phyloP scores from a whole-genome alignment of 495 filamentous ascomycete genomes.

The Penicillium soppii region DNA sequence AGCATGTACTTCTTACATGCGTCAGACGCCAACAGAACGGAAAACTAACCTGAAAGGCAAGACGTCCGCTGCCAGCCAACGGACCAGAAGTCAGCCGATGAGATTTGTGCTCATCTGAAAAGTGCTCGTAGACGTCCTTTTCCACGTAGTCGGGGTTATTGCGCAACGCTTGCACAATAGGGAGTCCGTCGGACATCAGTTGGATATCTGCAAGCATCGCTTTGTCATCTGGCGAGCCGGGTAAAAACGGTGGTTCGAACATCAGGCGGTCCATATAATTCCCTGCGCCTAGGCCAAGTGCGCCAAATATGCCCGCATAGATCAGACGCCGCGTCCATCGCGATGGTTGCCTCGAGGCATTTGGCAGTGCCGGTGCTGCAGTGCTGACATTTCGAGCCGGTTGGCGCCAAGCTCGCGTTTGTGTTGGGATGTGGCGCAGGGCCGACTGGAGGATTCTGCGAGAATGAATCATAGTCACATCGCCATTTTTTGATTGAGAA shows the following conservation, averaged over 20 bases:
- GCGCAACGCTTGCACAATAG: slow-evolving; percentile 54
- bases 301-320: slow-evolving; percentile 37
- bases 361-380: slow-evolving; percentile 7
- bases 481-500: not conserved
- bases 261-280: slow-evolving; percentile 29
- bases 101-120: slow-evolving; percentile 36
- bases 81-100: slow-evolving; percentile 41
- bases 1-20: not conserved
- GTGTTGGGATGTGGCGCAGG: slow-evolving; percentile 13
- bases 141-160: slow-evolving; percentile 53
- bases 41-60: slow-evolving; percentile 43
- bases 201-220: slow-evolving; percentile 23
- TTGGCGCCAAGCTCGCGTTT: slow-evolving; percentile 3
- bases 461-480: slow-evolving; percentile 34
- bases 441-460: slow-evolving; percentile 26
- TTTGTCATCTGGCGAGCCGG: slow-evolving; percentile 35
- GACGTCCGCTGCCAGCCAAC: slow-evolving; percentile 37
- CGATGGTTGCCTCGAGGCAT: slow-evolving; percentile 20
- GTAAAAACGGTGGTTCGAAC: slow-evolving; percentile 23
- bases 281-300: slow-evolving; percentile 27
- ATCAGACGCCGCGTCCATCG: slow-evolving; percentile 41
- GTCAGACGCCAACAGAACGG: slow-evolving; percentile 3
- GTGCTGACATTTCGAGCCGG: slow-evolving; percentile 27
- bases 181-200: slow-evolving; percentile 37
- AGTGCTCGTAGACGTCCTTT: slow-evolving; percentile 54